Conservation (phyloP, 768 basidiomycete genomes). For the Tylopilus sp. region DNA sequence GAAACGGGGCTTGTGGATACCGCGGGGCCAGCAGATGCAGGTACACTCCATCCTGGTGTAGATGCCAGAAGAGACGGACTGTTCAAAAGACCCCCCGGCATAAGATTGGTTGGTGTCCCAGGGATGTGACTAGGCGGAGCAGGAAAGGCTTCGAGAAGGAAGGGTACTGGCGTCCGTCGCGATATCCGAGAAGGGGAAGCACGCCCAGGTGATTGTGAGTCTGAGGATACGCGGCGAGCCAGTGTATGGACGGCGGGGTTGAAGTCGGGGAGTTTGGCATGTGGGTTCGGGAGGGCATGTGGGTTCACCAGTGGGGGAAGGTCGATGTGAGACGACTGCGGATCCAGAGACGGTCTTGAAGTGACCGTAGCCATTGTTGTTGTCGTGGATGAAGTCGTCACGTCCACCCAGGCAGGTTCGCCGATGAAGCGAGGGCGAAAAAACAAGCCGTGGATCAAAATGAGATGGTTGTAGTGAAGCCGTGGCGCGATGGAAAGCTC, state of each 20-base stretch:
- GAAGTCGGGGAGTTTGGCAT: constrained; percentile 12
- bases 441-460: constrained; percentile 21
- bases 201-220: constrained; percentile 22
- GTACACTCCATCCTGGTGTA: constrained; percentile 1
- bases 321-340: constrained; percentile 4
- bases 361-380: constrained; percentile 18
- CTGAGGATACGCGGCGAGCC: constrained; percentile 25
- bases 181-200: constrained; percentile 26
- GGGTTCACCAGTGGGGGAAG: constrained; percentile 10
- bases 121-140: constrained; percentile 34
- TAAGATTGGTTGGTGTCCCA: constrained; percentile 18
- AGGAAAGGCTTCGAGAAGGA: constrained; percentile 37
- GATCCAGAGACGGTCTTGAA: constrained; percentile 20
- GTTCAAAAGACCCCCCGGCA: constrained; percentile 1
- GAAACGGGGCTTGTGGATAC: background rate
- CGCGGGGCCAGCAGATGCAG: constrained; percentile 4
- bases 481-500: constrained; percentile 13
- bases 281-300: constrained; percentile 15
- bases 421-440: constrained; percentile 16
- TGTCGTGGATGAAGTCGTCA: constrained; percentile 17
- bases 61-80: constrained; percentile 16
- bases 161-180: constrained; percentile 33
- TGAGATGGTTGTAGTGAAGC: constrained; percentile 5
- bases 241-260: constrained; percentile 4
- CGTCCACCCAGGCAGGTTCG: constrained; percentile 5